Evolutionary conservation across 148 eudicot genomes (phyloP).

Genomic region (Camellia granthamiana): DNA sequence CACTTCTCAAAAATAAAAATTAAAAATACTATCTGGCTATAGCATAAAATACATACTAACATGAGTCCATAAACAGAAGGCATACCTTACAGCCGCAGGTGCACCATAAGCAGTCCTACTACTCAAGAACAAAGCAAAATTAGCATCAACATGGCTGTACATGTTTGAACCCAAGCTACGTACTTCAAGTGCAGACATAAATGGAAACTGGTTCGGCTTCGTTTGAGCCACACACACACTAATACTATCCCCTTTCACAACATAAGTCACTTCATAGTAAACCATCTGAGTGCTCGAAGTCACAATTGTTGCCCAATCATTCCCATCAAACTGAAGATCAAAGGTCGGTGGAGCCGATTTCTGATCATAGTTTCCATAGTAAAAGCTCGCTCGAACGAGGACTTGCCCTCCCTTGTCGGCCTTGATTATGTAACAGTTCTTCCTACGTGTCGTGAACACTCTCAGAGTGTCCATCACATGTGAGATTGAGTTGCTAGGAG

Average conservation of each 20-base stretch:
- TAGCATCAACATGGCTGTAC: conserved; percentile 26
- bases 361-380: conserved; percentile 19
- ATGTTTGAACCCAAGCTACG: conserved; percentile 25
- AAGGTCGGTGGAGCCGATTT: conserved; percentile 20
- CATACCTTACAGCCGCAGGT: conserved; percentile 29
- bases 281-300: not conserved
- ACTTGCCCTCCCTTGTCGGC: not conserved
- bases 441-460: not conserved
- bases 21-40: too few species aligned
- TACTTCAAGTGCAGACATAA: conserved; percentile 17
- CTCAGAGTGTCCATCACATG: conserved; percentile 15
- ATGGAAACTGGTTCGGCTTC: not conserved
- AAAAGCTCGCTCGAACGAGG: conserved; percentile 8
- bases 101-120: conserved; percentile 41
- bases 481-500: conserved; percentile 13
- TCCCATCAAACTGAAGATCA: conserved; percentile 15
- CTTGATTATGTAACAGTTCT: conserved; percentile 11
- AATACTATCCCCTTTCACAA: not conserved
- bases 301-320: not conserved
- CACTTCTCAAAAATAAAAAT: too few species aligned
- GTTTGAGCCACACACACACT: conserved; percentile 2
- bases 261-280: not conserved
- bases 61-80: not conserved
- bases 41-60: too few species aligned
- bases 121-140: conserved; percentile 20